Base-by-base conservation (phyloP, 179 eudicot genomes). In the Silene vulgaris region DNA sequence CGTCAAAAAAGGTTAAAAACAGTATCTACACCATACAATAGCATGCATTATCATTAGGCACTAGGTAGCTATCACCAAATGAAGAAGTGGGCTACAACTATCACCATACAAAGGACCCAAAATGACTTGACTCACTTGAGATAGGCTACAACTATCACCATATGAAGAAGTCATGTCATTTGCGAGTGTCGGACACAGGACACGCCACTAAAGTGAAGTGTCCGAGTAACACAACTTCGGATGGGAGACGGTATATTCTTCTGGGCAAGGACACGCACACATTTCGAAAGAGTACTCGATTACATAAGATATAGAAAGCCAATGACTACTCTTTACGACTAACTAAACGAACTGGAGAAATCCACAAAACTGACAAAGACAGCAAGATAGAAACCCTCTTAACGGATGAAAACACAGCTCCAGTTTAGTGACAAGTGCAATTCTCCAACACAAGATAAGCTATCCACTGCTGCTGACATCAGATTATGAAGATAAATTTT, bases 391-490 rank as follows among this genome's bases (percentile, higher is more conserved):
- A 62, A 62, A 62, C 65, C 65, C 59, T 21, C 5, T 5, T 23
- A 62, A 62, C 65, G 1, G 20, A 62, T 62, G 12, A 62, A 62
- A 62, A 52, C 17, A 1, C 59, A 23, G 13, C 65, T 20, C 65
- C 65, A 62, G 23, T 26, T 62, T 12, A 62, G 29, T 11, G 14
- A 23, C 14, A 62, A 62, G 65, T 8, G 65, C 65, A 23, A 35
- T 45, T 35, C n/a, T 68, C 26, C 72, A 68, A 37, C 72, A 21
- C 72, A 67, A 35, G 12, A 35, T 32, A 52, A 37, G 17, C n/a
- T 16, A 35, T 37, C 14, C 14, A 17, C 13, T 11, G 17, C 37
- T 67, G 21, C 16, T 9, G 21, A 26, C 67, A 65, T 29, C 40
- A 13, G 69, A 28, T 29, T 65, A 12, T 13, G 19, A 65, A 3